A percentile compares a stretch with the other conserved stretches of the same genome.
These are phyloP conservation scores for Emiliania huxleyi DNA, from an alignment of 78 protist genomes.

Conservation along the genomic window DNA sequence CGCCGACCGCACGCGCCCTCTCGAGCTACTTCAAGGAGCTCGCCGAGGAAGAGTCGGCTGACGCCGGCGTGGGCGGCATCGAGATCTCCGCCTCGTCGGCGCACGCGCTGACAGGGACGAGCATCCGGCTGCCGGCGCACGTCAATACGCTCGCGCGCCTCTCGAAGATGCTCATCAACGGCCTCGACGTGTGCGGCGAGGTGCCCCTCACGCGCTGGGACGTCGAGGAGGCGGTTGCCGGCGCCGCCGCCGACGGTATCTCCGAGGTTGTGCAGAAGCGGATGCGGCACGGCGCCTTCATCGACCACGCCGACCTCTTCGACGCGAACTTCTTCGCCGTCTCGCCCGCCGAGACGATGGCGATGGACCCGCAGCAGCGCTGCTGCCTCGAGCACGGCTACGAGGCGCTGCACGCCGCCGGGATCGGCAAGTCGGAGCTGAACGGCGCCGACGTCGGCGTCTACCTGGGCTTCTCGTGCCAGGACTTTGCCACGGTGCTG, in stretches of 20 bases:
- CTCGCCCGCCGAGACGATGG: neutral
- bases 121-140: neutral
- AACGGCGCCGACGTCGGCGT: neutral
- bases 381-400: neutral
- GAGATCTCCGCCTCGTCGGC: too few relatives aligned
- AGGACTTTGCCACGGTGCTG: neutral
- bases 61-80: neutral
- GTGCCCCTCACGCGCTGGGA: neutral
- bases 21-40: neutral
- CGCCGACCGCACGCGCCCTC: neutral
- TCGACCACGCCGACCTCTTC: neutral
- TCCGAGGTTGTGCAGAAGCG: neutral
- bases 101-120: neutral
- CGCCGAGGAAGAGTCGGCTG: neutral
- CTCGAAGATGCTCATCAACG: neutral
- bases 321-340: neutral
- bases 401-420: neutral
- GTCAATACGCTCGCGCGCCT: neutral
- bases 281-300: conserved; percentile 9
- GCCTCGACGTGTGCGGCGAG: neutral
- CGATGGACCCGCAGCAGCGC: conserved; percentile 40
- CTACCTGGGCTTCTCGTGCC: neutral
- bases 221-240: neutral
- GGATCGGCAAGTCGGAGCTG: neutral
- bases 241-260: neutral